Percentiles rank a stretch among this genome's conserved stretches.
phyloP scores from a whole-genome alignment of 2,329 filamentous ascomycete genomes.

The Cladosporium halotolerans region DNA sequence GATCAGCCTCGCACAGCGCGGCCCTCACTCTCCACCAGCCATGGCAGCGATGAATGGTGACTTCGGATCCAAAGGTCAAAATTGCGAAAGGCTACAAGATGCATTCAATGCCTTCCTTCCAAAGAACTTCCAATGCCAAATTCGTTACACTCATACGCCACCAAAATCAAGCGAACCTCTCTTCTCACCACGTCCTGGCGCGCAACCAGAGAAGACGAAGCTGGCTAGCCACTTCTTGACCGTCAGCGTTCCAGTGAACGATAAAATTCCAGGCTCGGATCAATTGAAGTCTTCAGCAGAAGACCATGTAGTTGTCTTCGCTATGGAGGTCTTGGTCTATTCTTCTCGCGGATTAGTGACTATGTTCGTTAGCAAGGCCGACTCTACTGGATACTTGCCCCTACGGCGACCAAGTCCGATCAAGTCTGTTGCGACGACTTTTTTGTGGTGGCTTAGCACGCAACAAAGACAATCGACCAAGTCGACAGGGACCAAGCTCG shows the following conservation, averaged over 20 bases:
- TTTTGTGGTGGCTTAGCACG: conserved; percentile 65
- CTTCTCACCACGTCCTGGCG: conserved; percentile 69
- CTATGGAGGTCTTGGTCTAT: conserved; percentile 83
- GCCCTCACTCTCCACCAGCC: background rate
- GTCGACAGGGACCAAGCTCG: conserved; percentile 51
- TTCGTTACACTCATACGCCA: conserved; percentile 84
- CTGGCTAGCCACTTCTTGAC: conserved; percentile 77
- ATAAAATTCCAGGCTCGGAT: conserved; percentile 11
- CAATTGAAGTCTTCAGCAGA: conserved; percentile 17
- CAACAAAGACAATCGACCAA: conserved; percentile 37
- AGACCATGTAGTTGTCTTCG: conserved; percentile 62
- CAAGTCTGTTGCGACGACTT: conserved; percentile 64
- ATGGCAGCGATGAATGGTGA: conserved; percentile 3
- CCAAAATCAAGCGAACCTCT: conserved; percentile 69
- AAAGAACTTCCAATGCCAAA: conserved; percentile 53
- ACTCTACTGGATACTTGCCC: conserved; percentile 84
- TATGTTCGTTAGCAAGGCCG: conserved; percentile 92
- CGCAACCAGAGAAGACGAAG: conserved; percentile 69
- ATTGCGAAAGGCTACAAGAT: conserved; percentile 23
- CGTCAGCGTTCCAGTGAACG: conserved; percentile 44
- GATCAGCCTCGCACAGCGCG: background rate
- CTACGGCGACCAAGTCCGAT: conserved; percentile 65
- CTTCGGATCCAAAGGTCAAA: background rate
- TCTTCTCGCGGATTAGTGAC: conserved; percentile 72
- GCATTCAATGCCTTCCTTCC: conserved; percentile 49